These are phyloP conservation scores for Jaltomata sinuosa DNA, from an alignment of 257 asterid genomes.

Conservation along the genomic window DNA sequence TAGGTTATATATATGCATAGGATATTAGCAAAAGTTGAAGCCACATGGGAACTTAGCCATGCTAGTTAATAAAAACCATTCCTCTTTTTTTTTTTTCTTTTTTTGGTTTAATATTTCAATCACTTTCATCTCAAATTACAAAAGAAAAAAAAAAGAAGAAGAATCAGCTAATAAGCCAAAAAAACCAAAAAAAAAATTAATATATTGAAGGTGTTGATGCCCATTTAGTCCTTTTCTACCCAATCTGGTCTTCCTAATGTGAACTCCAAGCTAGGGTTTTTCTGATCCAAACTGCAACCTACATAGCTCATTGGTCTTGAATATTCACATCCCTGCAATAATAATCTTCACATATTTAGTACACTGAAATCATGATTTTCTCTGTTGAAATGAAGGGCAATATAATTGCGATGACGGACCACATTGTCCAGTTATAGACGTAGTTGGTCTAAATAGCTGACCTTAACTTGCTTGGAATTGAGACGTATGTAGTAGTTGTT, in stretches of 20 bases:
- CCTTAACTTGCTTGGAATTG: neutral
- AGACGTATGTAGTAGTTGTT: neutral
- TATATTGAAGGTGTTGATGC: neutral
- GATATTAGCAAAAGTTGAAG: too few relatives aligned
- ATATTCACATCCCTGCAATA: slow-evolving; percentile 11
- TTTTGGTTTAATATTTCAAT: neutral
- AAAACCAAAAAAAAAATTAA: neutral
- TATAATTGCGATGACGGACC: neutral
- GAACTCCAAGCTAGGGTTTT: slow-evolving; percentile 40
- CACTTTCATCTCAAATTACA: neutral
- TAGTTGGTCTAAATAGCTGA: neutral
- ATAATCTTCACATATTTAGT: neutral
- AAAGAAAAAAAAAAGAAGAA: neutral
- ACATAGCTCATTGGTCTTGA: slow-evolving; percentile 1
- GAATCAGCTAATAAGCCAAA: neutral
- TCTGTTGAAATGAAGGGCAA: neutral
- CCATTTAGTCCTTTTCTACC: slow-evolving; percentile 4
- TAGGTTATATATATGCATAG: neutral
- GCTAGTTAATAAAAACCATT: neutral
- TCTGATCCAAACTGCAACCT: slow-evolving; percentile 6
- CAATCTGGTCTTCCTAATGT: slow-evolving; percentile 45
- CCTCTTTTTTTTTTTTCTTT: neutral
- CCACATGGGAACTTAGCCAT: neutral
- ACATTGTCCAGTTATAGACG: neutral
- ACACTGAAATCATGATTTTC: neutral